Percentiles rank a stretch among this genome's conserved stretches.
These are phyloP conservation scores for Ocimum tenuiflorum DNA, from an alignment of 257 asterid genomes.

Conservation along the genomic window DNA sequence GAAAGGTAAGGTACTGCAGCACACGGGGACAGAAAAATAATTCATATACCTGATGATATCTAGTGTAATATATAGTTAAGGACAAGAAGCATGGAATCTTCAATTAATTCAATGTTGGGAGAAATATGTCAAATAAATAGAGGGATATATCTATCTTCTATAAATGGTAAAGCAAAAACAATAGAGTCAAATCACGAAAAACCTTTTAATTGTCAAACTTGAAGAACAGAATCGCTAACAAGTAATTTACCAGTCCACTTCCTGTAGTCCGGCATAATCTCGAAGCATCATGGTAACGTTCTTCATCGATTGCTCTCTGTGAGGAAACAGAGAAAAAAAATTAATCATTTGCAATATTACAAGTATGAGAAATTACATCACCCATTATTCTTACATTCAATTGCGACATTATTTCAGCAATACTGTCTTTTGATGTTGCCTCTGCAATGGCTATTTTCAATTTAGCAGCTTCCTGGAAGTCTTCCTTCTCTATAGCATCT, in stretches of 20 bases:
- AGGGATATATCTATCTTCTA: not conserved
- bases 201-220: slow-evolving; percentile 8
- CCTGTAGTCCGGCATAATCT: slow-evolving; percentile 68
- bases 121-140: not conserved
- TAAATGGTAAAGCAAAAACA: not conserved
- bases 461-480: slow-evolving; percentile 76
- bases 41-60: not conserved
- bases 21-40: not conserved
- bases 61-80: not conserved
- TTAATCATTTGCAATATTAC: slow-evolving; percentile 9
- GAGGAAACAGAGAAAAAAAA: slow-evolving; percentile 5
- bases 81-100: not conserved
- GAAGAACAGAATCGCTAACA: not conserved
- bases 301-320: slow-evolving; percentile 68
- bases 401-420: slow-evolving; percentile 66
- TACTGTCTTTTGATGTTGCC: slow-evolving; percentile 63
- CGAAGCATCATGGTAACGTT: slow-evolving; percentile 93
- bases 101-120: not conserved
- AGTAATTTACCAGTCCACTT: slow-evolving; percentile 78
- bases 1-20: not conserved
- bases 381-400: slow-evolving; percentile 45
- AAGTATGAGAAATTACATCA: slow-evolving; percentile 8
- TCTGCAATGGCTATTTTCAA: slow-evolving; percentile 63
- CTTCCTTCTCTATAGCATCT: slow-evolving; percentile 85
- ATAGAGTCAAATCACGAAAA: not conserved